phyloP scores from a whole-genome alignment of 768 basidiomycete genomes.

The Podaxis sp. region DNA sequence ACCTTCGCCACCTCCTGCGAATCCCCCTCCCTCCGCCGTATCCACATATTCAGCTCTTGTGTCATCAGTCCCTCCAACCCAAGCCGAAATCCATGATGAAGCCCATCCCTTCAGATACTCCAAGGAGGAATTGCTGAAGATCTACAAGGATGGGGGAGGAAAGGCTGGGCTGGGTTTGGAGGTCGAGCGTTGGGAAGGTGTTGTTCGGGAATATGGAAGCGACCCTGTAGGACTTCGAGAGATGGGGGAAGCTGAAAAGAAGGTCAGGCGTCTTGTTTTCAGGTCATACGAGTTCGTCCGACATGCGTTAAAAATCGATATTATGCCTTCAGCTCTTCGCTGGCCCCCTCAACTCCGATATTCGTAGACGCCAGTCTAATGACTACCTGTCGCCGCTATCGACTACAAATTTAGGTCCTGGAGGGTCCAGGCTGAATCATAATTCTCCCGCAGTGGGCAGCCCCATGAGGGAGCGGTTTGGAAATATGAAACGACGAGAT shows the following conservation, averaged over 20 bases:
- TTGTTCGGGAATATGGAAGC: conserved; percentile 71
- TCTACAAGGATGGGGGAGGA: conserved; percentile 79
- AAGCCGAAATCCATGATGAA: conserved; percentile 59
- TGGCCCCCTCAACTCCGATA: conserved; percentile 81
- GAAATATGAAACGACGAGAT: conserved; percentile 64
- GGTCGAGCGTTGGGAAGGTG: conserved; percentile 88
- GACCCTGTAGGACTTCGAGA: conserved; percentile 81
- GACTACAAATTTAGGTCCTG: conserved; percentile 46
- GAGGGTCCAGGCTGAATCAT: conserved; percentile 60
- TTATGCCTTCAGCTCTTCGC: conserved; percentile 57
- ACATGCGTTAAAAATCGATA: conserved; percentile 29
- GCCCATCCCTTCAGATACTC: conserved; percentile 83
- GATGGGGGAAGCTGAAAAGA: conserved; percentile 81
- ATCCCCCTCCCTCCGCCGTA: conserved; percentile 44
- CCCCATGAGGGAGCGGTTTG: conserved; percentile 69
- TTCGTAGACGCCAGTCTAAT: conserved; percentile 81
- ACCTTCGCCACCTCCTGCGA: conserved; percentile 58
- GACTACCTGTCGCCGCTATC: conserved; percentile 67
- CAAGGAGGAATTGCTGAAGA: conserved; percentile 80
- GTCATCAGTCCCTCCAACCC: conserved; percentile 49
- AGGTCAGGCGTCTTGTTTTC: conserved; percentile 53
- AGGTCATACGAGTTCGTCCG: conserved; percentile 25
- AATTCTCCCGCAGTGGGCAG: conserved; percentile 43
- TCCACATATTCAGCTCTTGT: conserved; percentile 74
- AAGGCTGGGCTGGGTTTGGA: conserved; percentile 77